Evolutionary conservation across 257 asterid genomes (phyloP), one percentile per base, ranked within the genome.

Genomic region (Solanum pennellii): DNA sequence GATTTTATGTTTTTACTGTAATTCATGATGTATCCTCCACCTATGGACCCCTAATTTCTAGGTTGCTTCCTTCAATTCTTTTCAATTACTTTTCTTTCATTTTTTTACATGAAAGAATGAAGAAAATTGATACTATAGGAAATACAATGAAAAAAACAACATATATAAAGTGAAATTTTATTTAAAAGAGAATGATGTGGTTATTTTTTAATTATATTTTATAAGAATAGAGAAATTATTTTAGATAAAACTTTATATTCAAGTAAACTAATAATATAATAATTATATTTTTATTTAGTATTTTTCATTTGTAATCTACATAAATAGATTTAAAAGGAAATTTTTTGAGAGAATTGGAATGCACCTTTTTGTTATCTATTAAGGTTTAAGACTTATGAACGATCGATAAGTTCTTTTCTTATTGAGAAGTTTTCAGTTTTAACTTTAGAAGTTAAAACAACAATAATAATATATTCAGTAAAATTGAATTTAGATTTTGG

Each of bases 171-270:
- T 49, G 23, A 60, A 60, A 60, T 60, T 60, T 21, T n/a, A 60
- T 60, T 9, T 2, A 11, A 60, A 60, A 60, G 14, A 21, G 6
- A 60, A 60, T 9, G 68, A 60, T 21, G 3, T 21, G 27, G 29
- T 60, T 60, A 60, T 37, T 37, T 37, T 37, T 37, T 5, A 5
- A 37, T 37, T 37, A 37, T 37, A 37, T 37, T 60, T 60, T 60
- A 60, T 23, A 4, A 60, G 3, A 12, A 60, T 52, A 23, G 29
- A 4, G 29, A 60, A 0, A 60, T 23, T 60, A 10, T 23, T 60
- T 60, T 60, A 0, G 3, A 23, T 23, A 23, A 23, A 60, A 60
- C 2, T 4, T 1, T 10, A 11, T 0, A 60, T 0, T 60, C 0
- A 5, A 60, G 29, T 60, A 60, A 23, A 10, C 0, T 23, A 13